Evolutionary conservation across 345 rosid species (phyloP).

Genomic region (Adansonia digitata): DNA sequence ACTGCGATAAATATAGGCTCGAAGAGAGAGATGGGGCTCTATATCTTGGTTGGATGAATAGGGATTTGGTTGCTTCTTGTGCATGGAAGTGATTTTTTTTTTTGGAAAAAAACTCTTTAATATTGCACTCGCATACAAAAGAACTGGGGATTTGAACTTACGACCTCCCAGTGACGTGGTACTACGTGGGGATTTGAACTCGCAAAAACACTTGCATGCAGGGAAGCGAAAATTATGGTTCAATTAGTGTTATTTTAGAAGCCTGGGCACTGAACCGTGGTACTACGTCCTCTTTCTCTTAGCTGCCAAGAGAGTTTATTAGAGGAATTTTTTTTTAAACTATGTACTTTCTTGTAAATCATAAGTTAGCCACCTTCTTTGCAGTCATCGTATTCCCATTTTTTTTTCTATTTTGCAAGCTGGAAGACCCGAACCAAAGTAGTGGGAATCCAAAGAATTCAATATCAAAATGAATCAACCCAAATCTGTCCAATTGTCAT

Average conservation of each 20-base stretch:
- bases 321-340: background rate
- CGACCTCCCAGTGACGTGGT: background rate
- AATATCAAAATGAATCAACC: no score
- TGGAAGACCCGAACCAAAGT: no score
- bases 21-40: slow-evolving; percentile 77
- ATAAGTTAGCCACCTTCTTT: slow-evolving; percentile 7
- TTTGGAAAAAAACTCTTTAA: background rate
- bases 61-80: slow-evolving; percentile 81
- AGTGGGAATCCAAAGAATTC: no score
- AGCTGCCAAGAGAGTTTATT: background rate
- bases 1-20: slow-evolving; percentile 53
- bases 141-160: background rate
- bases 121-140: background rate
- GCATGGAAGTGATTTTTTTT: slow-evolving; percentile 65
- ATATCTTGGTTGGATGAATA: slow-evolving; percentile 81
- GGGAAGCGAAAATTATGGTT: background rate
- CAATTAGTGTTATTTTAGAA: background rate
- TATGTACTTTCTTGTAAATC: background rate
- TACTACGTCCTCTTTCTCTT: background rate
- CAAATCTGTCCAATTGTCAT: no score
- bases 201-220: no score
- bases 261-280: background rate
- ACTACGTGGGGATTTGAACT: no score
- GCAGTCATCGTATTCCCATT: slow-evolving; percentile 9
- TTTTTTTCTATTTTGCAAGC: background rate